Percentiles rank a stretch among this genome's conserved stretches.
Evolutionary conservation across 225 moss, liverwort and hornwort genomes (phyloP).

Genomic region (Asterella californica): DNA sequence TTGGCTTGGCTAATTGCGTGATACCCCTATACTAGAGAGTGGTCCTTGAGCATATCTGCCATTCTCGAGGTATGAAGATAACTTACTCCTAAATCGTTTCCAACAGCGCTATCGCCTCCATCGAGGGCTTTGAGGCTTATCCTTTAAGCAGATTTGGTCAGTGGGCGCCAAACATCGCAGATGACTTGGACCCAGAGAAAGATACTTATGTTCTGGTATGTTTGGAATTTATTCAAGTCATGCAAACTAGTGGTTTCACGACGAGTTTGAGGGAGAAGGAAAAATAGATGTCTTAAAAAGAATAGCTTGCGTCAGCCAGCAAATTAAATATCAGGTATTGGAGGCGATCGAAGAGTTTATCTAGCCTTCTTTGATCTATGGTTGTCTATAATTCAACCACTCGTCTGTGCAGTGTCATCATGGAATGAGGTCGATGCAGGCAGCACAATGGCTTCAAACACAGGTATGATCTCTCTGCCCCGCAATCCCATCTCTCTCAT

Average conservation of each 20-base stretch:
- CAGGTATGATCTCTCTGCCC: slow-evolving; percentile 49
- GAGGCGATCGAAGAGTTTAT: background rate
- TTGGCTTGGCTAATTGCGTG: no score
- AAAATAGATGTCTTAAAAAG: background rate
- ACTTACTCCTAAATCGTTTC: no score
- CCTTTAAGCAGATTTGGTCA: slow-evolving; percentile 87
- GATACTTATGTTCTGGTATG: slow-evolving; percentile 84
- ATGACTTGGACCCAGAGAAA: slow-evolving; percentile 78
- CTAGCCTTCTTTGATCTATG: background rate
- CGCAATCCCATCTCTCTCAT: no score
- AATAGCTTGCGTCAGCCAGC: background rate
- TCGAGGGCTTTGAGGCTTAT: slow-evolving; percentile 74
- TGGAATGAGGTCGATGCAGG: slow-evolving; percentile 90
- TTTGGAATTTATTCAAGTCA: slow-evolving; percentile 2
- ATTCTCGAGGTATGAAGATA: no score
- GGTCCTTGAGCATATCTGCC: no score
- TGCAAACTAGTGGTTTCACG: background rate
- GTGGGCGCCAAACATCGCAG: slow-evolving; percentile 84
- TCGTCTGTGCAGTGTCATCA: slow-evolving; percentile 63
- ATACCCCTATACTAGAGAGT: no score
- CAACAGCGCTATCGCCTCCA: slow-evolving; percentile 66
- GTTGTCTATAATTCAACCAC: no score
- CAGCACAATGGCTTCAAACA: slow-evolving; percentile 92
- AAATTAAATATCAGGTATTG: background rate
- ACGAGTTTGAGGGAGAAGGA: background rate